Evolutionary conservation across 257 asterid species (phyloP), one percentile per base, ranked within the genome.

Genomic region (Henckelia pumila): DNA sequence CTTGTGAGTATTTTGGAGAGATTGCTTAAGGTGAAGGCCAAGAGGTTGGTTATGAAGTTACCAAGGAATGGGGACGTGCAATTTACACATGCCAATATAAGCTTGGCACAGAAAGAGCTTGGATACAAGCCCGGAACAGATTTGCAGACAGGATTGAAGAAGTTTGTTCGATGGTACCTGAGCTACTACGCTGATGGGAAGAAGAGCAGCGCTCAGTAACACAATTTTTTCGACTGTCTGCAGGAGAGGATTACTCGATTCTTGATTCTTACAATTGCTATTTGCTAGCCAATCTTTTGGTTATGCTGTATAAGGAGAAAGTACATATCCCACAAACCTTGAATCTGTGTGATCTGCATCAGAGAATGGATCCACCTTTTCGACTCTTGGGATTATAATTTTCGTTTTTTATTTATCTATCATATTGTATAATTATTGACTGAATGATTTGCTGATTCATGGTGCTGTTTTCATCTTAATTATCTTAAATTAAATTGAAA

Each of bases 31-130:
- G 79, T 77, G 71, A 83, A 83, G 80, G 87, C 89, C 1, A 83
- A 86, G 71, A 79, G 85, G 70, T 16, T 71, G 67, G 64, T 83
- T 29, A 79, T 81, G 92, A 83, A 83, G 79, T 61, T 86, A 73
- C 92, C 89, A 2, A 81, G 85, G 76, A 86, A 86, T 30, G 89
- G 92, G 22, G 92, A 86, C 64, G 89, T 86, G 66, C 92, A 72
- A 47, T 86, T 77, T 62, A 86, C 92, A 0, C 92, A 86, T 61
- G 92, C 92, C 0, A 86, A 83, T 50, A 86, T 86, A 74, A 86
- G 86, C 64, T 76, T 66, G 67, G 84, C 87, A 0, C 73, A 81
- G 66, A 76, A 69, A 22, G 92, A 85, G 81, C 83, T 85, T 9
- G 87, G 89, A 1, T 85, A 85, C 71, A 83, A 76, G 78, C 92